Percentiles rank a stretch among this genome's conserved stretches.
phyloP scores from a whole-genome alignment of 768 basidiomycete genomes.

The Lentinula raphanica region DNA sequence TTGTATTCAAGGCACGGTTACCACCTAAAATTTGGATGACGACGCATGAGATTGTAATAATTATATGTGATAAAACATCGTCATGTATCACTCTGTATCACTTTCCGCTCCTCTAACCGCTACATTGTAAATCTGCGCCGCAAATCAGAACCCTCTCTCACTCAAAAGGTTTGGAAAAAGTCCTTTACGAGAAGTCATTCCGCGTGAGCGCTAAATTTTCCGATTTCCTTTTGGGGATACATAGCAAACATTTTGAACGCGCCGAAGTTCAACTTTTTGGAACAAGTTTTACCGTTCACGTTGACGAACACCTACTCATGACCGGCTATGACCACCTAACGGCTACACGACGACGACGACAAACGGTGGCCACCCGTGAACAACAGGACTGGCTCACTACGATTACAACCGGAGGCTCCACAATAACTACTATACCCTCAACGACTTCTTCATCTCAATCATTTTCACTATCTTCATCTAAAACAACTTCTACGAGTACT shows the following conservation, averaged over 20 bases:
- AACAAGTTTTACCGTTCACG: background rate
- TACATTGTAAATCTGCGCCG: too few species aligned
- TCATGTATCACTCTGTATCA: too few species aligned
- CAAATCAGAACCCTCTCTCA: too few species aligned
- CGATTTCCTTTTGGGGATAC: background rate
- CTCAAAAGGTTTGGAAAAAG: too few species aligned
- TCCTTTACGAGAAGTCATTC: too few species aligned
- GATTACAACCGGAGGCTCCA: slow-evolving; percentile 16
- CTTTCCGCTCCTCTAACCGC: too few species aligned
- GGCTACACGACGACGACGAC: background rate
- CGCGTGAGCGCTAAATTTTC: too few species aligned
- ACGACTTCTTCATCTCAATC: slow-evolving; percentile 1
- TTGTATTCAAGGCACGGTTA: background rate
- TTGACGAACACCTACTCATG: background rate
- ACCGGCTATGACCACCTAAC: background rate
- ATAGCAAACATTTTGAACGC: background rate
- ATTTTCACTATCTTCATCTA: background rate
- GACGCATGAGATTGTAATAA: background rate
- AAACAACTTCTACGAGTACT: background rate
- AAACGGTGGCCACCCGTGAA: background rate
- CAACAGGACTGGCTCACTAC: slow-evolving; percentile 2
- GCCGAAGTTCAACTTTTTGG: background rate
- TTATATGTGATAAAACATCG: too few species aligned
- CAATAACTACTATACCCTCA: slow-evolving; percentile 12
- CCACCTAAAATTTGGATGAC: background rate